A percentile compares a stretch with the other conserved stretches of the same genome.
Conservation (phyloP, 2,329 filamentous ascomycete genomes). For the Leptosphaerulina australis region DNA sequence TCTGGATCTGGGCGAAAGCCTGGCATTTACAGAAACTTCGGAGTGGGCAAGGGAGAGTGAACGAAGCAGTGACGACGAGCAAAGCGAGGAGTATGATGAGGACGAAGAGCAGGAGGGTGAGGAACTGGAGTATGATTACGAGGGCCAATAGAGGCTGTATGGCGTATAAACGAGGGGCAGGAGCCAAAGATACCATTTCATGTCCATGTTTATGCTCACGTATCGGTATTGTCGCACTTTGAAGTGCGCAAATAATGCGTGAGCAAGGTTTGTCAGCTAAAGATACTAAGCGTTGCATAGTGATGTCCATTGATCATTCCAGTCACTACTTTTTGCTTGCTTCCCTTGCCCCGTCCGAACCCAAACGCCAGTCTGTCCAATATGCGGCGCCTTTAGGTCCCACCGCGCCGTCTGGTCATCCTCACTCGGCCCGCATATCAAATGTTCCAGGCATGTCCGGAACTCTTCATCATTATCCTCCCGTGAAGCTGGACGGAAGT, state of each 20-base stretch:
- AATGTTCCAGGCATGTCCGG: background rate
- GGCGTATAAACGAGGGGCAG: background rate
- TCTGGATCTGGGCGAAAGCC: conserved; percentile 36
- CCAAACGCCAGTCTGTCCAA: too few relatives aligned
- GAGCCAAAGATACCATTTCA: too few relatives aligned
- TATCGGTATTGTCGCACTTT: too few relatives aligned
- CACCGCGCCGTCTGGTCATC: too few relatives aligned
- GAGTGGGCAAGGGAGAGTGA: conserved; percentile 47
- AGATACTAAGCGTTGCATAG: too few relatives aligned
- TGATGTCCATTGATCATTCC: too few relatives aligned
- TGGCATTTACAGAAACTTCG: conserved; percentile 41
- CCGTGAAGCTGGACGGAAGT: background rate
- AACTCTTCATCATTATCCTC: background rate
- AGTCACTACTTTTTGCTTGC: background rate
- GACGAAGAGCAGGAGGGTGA: conserved; percentile 47
- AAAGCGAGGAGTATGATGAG: conserved; percentile 48
- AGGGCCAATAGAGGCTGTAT: conserved; percentile 1
- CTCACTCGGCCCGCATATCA: background rate
- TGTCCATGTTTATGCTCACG: too few relatives aligned
- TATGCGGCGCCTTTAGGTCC: too few relatives aligned
- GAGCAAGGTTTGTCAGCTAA: too few relatives aligned
- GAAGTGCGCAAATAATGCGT: too few relatives aligned
- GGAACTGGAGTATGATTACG: conserved; percentile 29
- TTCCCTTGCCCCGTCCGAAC: background rate
- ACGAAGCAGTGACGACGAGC: conserved; percentile 29